Evolutionary conservation across 2,329 filamentous ascomycete species (phyloP).

Genomic region (Botryosphaeria dothidea): DNA sequence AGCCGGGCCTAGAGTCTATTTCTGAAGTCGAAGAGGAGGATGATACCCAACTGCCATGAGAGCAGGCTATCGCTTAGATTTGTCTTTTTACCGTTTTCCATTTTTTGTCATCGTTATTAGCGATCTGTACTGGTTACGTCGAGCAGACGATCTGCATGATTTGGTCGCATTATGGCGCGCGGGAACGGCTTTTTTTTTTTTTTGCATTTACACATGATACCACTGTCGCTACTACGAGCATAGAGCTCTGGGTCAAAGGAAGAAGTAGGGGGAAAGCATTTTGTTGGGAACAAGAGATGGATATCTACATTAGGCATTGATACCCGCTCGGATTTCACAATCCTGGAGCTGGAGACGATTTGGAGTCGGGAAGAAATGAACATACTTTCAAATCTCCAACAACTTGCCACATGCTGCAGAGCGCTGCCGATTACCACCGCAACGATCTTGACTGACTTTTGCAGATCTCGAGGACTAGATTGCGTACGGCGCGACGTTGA

Average conservation of each 20-base stretch:
- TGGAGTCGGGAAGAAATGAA: background rate
- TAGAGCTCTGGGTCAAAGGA: conserved; percentile 13
- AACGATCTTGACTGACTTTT: no score
- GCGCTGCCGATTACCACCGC: no score
- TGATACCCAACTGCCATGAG: conserved; percentile 19
- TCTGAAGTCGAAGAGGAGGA: conserved; percentile 15
- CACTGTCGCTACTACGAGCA: conserved; percentile 15
- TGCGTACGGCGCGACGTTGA: no score
- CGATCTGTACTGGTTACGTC: conserved; percentile 16
- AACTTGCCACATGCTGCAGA: no score
- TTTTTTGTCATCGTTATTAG: background rate
- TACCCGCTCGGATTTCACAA: conserved; percentile 6
- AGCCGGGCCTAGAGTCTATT: conserved; percentile 13
- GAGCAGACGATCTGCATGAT: conserved; percentile 1
- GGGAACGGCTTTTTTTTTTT: background rate
- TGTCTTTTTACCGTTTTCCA: background rate
- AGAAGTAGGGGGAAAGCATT: background rate
- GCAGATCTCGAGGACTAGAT: no score
- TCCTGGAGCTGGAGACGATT: background rate
- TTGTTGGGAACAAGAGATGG: background rate
- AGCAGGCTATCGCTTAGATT: conserved; percentile 17
- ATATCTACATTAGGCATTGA: background rate
- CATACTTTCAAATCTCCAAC: background rate
- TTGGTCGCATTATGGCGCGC: background rate
- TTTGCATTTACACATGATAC: conserved; percentile 14